Evolutionary conservation across 768 basidiomycete species (phyloP).

Genomic region (Chlorophyllum brunneum): DNA sequence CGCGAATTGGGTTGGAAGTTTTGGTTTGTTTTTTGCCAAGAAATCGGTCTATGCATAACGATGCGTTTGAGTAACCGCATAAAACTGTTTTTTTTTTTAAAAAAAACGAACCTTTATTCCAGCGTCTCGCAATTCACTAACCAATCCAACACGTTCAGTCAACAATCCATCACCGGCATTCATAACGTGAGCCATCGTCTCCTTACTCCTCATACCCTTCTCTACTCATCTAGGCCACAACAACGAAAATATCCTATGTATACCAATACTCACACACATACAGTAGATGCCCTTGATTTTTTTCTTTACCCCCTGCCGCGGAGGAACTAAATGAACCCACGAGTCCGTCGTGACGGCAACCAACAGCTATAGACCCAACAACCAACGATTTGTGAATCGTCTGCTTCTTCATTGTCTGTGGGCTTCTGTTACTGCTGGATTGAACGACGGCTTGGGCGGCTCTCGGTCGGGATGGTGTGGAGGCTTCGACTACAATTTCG

Average conservation of each 20-base stretch:
- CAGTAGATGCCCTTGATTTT: conserved; percentile 63
- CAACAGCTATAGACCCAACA: conserved; percentile 98
- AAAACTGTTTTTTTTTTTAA: not conserved
- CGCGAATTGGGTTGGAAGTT: conserved; percentile 81
- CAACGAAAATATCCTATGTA: conserved; percentile 91
- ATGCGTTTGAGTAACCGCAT: not conserved
- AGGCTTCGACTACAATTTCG: conserved; percentile 91
- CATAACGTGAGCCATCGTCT: conserved; percentile 93
- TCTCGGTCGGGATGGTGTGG: conserved; percentile 84
- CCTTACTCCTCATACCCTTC: conserved; percentile 75
- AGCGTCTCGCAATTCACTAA: conserved; percentile 74
- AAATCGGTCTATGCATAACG: conserved; percentile 62
- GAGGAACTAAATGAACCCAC: conserved; percentile 89
- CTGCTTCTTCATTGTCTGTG: conserved; percentile 60
- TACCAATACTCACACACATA: conserved; percentile 92
- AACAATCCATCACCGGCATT: conserved; percentile 86
- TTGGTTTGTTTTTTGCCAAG: conserved; percentile 89
- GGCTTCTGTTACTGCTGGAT: conserved; percentile 41
- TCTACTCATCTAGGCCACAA: conserved; percentile 86
- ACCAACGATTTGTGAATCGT: conserved; percentile 93
- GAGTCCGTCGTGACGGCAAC: conserved; percentile 93
- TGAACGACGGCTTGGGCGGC: too few relatives aligned
- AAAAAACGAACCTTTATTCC: conserved; percentile 73
- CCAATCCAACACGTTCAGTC: conserved; percentile 78
- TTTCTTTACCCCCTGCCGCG: conserved; percentile 61